Evolutionary conservation across 805 yeast genomes (phyloP), one percentile per base, ranked within the genome.

Genomic region (Metschnikowia borealis): DNA sequence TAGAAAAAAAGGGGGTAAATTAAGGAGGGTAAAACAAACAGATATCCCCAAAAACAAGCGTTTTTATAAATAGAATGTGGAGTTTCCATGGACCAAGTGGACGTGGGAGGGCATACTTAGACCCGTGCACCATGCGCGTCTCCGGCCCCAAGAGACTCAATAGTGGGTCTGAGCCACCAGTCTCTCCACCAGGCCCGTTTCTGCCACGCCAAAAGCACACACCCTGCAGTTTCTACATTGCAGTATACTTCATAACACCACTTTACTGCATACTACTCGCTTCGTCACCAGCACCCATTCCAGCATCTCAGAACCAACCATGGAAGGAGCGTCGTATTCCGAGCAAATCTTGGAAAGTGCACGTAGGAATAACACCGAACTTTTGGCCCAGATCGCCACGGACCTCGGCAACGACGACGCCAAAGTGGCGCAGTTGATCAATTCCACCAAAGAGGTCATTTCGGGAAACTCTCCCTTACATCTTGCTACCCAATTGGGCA

Each of bases 281-380:
- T 23, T 23, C 29, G 7, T 8, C 29, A 23, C 7, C 29, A 23
- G 11, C 38, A 7, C 20, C 2, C 6, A 15, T 35, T 11, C 21
- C 38, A 35, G 13, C 21, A 8, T 5, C 11, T 35, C 23, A 17
- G 3, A 31, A 18, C 14, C 37, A 13, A 15, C 20, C 38, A 43
- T 43, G 38, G 57, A 56, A 23, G 96, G 97, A 38, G 97, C 97
- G 5, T 75, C 87, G 6, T 77, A 77, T 51, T 69, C 78, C 18
- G 78, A 92, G 65, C 96, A 89, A 70, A 68, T 92, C 43, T 73
- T 94, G 39, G 97, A 92, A 58, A 84, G 92, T 3, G 84, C 95
- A 7, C 83, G 98, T 63, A 77, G 97, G 67, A 87, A 92, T 74
- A 94, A 92, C 65, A 78, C 82, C 2, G 96, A 89, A 54, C 77